Percentiles rank a stretch among this genome's conserved stretches.
Evolutionary conservation across 23 red algal species (phyloP).

Genomic region (Gracilaria gracilis): DNA sequence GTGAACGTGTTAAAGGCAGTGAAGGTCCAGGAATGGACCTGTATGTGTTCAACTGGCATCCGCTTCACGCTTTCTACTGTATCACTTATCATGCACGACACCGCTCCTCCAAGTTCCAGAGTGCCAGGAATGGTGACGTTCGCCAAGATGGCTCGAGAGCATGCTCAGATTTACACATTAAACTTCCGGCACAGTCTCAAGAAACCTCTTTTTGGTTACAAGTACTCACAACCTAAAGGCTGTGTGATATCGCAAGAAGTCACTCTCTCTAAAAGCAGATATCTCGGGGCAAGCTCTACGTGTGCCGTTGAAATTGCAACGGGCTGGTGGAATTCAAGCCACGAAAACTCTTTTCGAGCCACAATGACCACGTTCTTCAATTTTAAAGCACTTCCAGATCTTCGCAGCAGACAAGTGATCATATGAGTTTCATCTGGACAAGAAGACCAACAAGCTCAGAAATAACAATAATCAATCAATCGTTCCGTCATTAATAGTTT

Average conservation of each 20-base stretch:
- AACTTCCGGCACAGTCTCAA: constrained; percentile 28
- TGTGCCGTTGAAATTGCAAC: constrained; percentile 31
- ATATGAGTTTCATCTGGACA: too few relatives aligned
- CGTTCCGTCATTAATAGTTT: too few relatives aligned
- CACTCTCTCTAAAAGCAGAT: neutral
- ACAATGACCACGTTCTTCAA: too few relatives aligned
- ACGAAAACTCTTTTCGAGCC: too few relatives aligned
- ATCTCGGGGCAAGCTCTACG: constrained; percentile 32
- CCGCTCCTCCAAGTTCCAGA: neutral
- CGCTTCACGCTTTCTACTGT: constrained; percentile 24
- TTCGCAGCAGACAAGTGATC: too few relatives aligned
- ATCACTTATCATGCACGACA: constrained; percentile 4
- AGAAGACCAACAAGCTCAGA: too few relatives aligned
- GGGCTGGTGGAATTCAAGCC: too few relatives aligned
- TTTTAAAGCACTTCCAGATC: too few relatives aligned
- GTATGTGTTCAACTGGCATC: constrained; percentile 3
- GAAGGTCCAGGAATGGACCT: neutral
- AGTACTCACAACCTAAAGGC: neutral
- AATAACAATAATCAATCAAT: too few relatives aligned
- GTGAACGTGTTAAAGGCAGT: neutral
- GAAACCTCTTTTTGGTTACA: constrained; percentile 9
- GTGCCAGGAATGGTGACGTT: neutral
- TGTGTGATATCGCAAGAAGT: neutral
- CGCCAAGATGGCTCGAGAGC: neutral
- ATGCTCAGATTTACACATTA: constrained; percentile 23